Evolutionary conservation across 805 yeast species (phyloP).

Genomic region (Ogataea nonfermentans): DNA sequence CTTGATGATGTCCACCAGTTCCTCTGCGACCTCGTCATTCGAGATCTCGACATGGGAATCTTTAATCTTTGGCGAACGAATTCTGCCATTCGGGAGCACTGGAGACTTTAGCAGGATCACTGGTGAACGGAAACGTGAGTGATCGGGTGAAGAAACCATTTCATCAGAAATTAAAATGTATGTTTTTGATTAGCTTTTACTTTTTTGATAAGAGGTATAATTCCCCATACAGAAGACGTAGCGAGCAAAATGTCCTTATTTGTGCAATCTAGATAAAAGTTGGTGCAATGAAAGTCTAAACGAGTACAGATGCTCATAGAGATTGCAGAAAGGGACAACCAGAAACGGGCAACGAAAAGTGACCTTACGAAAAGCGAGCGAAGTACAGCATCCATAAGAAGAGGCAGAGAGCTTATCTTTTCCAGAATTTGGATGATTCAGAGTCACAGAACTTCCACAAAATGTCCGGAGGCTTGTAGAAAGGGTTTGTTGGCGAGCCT

Average conservation of each 20-base stretch:
- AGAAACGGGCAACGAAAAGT: no score
- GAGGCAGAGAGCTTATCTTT: neutral
- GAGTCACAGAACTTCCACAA: slow-evolving; percentile 21
- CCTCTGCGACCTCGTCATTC: slow-evolving; percentile 27
- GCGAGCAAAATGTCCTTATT: no score
- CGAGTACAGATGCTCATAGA: no score
- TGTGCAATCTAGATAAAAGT: no score
- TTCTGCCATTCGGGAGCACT: slow-evolving; percentile 11
- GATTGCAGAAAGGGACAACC: no score
- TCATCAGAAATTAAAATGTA: neutral
- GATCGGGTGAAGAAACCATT: slow-evolving; percentile 2
- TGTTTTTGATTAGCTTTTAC: neutral
- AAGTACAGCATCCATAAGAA: no score
- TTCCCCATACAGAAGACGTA: no score
- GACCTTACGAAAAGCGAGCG: neutral
- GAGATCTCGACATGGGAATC: slow-evolving; percentile 13
- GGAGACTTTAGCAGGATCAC: slow-evolving; percentile 23
- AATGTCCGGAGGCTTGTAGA: slow-evolving; percentile 29
- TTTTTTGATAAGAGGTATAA: neutral
- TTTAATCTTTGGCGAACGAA: slow-evolving; percentile 20
- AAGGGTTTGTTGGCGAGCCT: slow-evolving; percentile 25
- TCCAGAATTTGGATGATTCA: slow-evolving; percentile 1
- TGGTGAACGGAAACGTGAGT: slow-evolving; percentile 18
- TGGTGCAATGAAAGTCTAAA: no score
- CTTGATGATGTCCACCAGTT: slow-evolving; percentile 33